A percentile compares a stretch with the other conserved stretches of the same genome.
These are phyloP conservation scores for Penicillium sp. DNA, from an alignment of 2,329 filamentous ascomycete genomes.

Conservation along the genomic window DNA sequence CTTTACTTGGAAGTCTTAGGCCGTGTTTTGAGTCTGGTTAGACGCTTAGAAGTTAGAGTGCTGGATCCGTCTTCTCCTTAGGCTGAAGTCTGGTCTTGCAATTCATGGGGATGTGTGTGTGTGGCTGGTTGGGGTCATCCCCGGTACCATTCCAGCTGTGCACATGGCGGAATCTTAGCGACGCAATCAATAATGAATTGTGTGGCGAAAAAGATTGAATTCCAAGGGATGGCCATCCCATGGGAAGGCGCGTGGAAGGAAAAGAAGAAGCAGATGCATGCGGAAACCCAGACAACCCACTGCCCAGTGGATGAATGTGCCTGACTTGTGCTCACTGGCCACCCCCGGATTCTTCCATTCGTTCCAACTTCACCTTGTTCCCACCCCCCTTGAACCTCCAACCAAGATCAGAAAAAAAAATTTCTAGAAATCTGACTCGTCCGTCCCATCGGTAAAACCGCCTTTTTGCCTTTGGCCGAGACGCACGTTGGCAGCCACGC, in stretches of 20 bases:
- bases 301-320: not conserved
- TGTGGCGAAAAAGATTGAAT: constrained; percentile 4
- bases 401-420: not conserved
- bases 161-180: not conserved
- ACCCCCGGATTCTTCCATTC: constrained; percentile 3
- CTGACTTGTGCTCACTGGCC: not conserved
- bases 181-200: not conserved
- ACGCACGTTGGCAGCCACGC: constrained; percentile 33
- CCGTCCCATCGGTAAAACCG: constrained; percentile 9
- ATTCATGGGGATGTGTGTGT: not conserved
- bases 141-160: not conserved
- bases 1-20: not conserved
- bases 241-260: not conserved
- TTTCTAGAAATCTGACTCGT: constrained; percentile 25
- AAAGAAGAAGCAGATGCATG: not conserved
- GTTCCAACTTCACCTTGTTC: not conserved
- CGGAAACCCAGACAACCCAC: too few species aligned
- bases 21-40: too few species aligned
- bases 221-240: not conserved
- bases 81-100: not conserved
- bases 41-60: not conserved
- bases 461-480: constrained; percentile 13
- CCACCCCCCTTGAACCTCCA: not conserved
- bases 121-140: not conserved
- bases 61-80: not conserved